These are phyloP conservation scores for Leucosporidium scottii DNA, from an alignment of 768 basidiomycete genomes.

Conservation along the genomic window DNA sequence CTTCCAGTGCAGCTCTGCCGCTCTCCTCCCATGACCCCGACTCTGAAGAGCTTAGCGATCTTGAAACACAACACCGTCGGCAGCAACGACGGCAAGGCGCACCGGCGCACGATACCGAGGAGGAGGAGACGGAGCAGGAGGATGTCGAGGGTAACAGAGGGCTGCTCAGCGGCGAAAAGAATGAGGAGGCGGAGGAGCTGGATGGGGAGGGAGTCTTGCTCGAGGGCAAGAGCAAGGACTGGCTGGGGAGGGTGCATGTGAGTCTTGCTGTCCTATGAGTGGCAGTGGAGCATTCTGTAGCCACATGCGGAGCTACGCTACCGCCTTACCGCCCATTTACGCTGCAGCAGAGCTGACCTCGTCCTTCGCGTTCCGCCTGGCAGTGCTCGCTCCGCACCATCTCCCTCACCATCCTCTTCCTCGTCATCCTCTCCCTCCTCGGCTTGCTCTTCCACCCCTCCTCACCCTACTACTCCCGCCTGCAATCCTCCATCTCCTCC, in stretches of 20 bases:
- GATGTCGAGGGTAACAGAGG: neutral
- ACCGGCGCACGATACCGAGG: neutral
- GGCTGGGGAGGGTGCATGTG: neutral
- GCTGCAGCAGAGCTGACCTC: too few species aligned
- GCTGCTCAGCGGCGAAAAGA: neutral
- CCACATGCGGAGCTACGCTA: too few species aligned
- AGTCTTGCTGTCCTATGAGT: neutral
- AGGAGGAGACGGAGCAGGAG: neutral
- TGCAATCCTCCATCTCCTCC: slow-evolving; percentile 6
- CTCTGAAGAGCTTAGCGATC: too few species aligned
- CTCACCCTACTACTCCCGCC: neutral
- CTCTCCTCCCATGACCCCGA: too few species aligned
- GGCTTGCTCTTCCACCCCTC: slow-evolving; percentile 25
- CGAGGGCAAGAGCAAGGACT: neutral
- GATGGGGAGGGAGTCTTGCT: neutral
- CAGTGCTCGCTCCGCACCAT: slow-evolving; percentile 11
- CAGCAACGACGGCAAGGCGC: neutral
- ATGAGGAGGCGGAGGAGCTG: neutral
- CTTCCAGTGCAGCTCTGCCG: too few species aligned
- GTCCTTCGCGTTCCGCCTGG: neutral
- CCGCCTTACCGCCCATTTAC: too few species aligned
- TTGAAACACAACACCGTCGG: neutral
- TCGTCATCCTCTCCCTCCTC: slow-evolving; percentile 13
- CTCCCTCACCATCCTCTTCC: slow-evolving; percentile 6
- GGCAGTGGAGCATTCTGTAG: neutral